Conservation (phyloP, 2,329 filamentous ascomycete species). For the Akanthomyces lecanii region DNA sequence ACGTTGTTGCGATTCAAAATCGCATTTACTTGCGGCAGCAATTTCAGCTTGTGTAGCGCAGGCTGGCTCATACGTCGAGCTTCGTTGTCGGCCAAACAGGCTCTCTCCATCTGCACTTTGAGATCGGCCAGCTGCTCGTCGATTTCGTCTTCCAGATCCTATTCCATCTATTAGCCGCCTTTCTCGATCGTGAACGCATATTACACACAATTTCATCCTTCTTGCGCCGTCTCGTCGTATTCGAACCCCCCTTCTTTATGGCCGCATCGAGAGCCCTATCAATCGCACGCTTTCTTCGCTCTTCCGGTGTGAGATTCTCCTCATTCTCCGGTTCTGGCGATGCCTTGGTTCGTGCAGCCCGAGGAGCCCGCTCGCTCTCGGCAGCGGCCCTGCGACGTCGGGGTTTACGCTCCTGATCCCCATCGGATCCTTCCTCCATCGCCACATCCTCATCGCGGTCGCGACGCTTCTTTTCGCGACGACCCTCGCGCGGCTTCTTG, state of each 20-base stretch:
- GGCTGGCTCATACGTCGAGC: constrained; percentile 76
- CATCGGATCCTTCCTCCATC: constrained; percentile 45
- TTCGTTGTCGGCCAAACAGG: constrained; percentile 79
- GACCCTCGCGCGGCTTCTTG: constrained; percentile 73
- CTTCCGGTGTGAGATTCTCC: constrained; percentile 75
- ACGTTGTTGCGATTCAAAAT: constrained; percentile 87
- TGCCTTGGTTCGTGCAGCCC: constrained; percentile 41
- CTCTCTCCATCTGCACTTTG: constrained; percentile 84
- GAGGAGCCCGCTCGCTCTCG: constrained; percentile 46
- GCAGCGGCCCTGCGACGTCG: constrained; percentile 44
- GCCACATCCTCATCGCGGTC: constrained; percentile 46
- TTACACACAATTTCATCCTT: constrained; percentile 78
- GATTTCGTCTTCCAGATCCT: constrained; percentile 87
- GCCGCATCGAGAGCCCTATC: constrained; percentile 85
- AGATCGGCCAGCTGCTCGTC: constrained; percentile 87
- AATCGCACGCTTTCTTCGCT: constrained; percentile 76
- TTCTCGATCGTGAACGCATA: neutral
- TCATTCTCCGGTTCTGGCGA: constrained; percentile 65
- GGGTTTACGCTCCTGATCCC: constrained; percentile 40
- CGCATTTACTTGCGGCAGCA: constrained; percentile 84
- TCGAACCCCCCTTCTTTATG: constrained; percentile 62
- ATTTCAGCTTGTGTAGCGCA: constrained; percentile 87
- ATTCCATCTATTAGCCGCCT: constrained; percentile 23
- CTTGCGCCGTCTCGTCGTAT: constrained; percentile 69
- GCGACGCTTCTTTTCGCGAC: constrained; percentile 61